Conservation (phyloP, 805 yeast species). For the Ogataea sp. region DNA sequence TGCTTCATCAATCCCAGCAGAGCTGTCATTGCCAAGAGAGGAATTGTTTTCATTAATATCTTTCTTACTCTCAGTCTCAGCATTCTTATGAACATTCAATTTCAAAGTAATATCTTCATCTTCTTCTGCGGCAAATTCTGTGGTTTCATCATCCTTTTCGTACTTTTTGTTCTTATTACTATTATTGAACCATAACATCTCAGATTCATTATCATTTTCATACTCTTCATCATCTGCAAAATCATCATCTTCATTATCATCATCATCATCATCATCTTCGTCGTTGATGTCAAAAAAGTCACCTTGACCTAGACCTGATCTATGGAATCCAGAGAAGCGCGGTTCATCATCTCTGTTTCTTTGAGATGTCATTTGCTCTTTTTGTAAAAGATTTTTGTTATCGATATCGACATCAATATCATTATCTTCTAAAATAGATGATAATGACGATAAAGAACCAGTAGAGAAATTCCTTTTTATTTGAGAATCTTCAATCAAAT, state of each 20-base stretch:
- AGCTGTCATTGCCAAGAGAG: no score
- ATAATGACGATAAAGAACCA: constrained; percentile 16
- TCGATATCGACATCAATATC: constrained; percentile 4
- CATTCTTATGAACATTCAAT: not conserved
- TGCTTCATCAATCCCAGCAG: not conserved
- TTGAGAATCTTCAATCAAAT: constrained; percentile 14
- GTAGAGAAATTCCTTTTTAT: constrained; percentile 16
- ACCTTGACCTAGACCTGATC: constrained; percentile 6
- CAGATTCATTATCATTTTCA: constrained; percentile 1
- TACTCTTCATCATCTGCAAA: constrained; percentile 3
- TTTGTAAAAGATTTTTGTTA: no score
- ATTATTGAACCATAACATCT: no score
- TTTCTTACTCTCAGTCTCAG: no score
- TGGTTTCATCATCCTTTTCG: no score
- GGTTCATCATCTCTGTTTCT: constrained; percentile 9
- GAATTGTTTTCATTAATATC: no score
- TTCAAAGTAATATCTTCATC: constrained; percentile 6
- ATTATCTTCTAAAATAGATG: constrained; percentile 14
- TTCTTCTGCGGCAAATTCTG: constrained; percentile 11
- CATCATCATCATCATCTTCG: not conserved
- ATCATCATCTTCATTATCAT: constrained; percentile 3
- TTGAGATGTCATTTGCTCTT: constrained; percentile 11
- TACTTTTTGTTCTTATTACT: no score
- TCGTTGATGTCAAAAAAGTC: not conserved
- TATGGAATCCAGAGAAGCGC: constrained; percentile 4